These are phyloP conservation scores for Cyberlindnera samutprakarnensis DNA, from an alignment of 805 yeast species.

Conservation along the genomic window DNA sequence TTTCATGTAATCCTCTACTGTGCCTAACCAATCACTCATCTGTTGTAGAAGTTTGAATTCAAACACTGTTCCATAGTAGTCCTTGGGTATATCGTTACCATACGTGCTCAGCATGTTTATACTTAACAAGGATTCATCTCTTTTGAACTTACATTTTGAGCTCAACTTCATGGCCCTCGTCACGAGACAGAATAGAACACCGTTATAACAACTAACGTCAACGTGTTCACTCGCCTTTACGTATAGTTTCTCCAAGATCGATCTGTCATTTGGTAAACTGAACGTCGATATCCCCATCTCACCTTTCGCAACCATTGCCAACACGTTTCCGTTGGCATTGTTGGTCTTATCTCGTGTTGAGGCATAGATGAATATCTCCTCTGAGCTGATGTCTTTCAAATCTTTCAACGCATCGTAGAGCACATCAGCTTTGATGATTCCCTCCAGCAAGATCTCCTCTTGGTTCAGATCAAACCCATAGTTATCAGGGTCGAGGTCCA, in stretches of 20 bases:
- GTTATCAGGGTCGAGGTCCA: slow-evolving; percentile 25
- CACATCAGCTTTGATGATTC: slow-evolving; percentile 44
- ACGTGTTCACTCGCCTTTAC: slow-evolving; percentile 25
- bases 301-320: slow-evolving; percentile 54
- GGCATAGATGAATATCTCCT: slow-evolving; percentile 41
- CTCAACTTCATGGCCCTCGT: slow-evolving; percentile 43
- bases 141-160: slow-evolving; percentile 44
- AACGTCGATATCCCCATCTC: slow-evolving; percentile 69
- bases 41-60: slow-evolving; percentile 29
- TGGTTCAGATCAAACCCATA: slow-evolving; percentile 35
- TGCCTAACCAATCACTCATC: slow-evolving; percentile 1
- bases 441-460: slow-evolving; percentile 36
- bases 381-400: slow-evolving; percentile 45
- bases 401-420: slow-evolving; percentile 49
- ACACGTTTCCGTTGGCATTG: slow-evolving; percentile 14
- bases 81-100: slow-evolving; percentile 24
- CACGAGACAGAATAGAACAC: slow-evolving; percentile 38
- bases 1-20: background rate
- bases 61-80: slow-evolving; percentile 34
- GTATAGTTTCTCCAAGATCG: slow-evolving; percentile 53
- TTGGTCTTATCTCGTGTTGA: slow-evolving; percentile 19
- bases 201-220: slow-evolving; percentile 43
- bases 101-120: slow-evolving; percentile 36
- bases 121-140: slow-evolving; percentile 39
- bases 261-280: slow-evolving; percentile 53